These are phyloP conservation scores for Leccinum truebloodii DNA, from an alignment of 768 basidiomycete genomes.

Conservation along the genomic window DNA sequence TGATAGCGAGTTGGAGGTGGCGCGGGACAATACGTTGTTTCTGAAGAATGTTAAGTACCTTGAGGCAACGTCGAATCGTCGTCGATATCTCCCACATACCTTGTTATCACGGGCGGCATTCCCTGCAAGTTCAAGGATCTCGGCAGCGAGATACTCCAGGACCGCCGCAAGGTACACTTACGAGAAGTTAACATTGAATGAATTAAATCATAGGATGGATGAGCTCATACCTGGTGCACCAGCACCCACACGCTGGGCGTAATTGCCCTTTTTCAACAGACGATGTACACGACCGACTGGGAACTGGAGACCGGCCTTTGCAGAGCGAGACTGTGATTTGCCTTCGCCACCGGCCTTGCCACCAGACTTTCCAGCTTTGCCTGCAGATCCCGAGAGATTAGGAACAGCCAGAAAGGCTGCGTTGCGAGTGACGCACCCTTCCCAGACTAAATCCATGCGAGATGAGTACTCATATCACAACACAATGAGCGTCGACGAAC, in stretches of 20 bases:
- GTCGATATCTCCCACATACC: conserved; percentile 12
- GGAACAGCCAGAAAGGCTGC: neutral
- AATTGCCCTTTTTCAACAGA: conserved; percentile 86
- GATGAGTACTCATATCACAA: neutral
- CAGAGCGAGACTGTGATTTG: conserved; percentile 69
- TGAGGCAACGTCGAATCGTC: no score
- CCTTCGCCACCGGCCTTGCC: conserved; percentile 51
- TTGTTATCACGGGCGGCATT: conserved; percentile 57
- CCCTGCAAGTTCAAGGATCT: conserved; percentile 91
- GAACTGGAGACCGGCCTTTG: conserved; percentile 79
- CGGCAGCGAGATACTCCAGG: conserved; percentile 89
- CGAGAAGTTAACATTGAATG: neutral
- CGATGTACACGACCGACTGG: conserved; percentile 93
- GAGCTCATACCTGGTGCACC: conserved; percentile 68
- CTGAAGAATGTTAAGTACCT: conserved; percentile 31
- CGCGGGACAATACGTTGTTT: conserved; percentile 94
- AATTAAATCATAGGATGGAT: conserved; percentile 12
- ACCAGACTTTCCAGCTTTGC: conserved; percentile 51
- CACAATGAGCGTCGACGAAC: conserved; percentile 17
- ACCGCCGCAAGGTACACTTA: conserved; percentile 88
- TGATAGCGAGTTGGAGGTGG: conserved; percentile 89
- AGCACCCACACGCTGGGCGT: conserved; percentile 84
- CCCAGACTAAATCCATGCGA: conserved; percentile 28
- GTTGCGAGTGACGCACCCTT: conserved; percentile 24
- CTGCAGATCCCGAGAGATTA: conserved; percentile 28